Evolutionary conservation across 331 rosid species (phyloP).

Genomic region (Quercus tomentella): DNA sequence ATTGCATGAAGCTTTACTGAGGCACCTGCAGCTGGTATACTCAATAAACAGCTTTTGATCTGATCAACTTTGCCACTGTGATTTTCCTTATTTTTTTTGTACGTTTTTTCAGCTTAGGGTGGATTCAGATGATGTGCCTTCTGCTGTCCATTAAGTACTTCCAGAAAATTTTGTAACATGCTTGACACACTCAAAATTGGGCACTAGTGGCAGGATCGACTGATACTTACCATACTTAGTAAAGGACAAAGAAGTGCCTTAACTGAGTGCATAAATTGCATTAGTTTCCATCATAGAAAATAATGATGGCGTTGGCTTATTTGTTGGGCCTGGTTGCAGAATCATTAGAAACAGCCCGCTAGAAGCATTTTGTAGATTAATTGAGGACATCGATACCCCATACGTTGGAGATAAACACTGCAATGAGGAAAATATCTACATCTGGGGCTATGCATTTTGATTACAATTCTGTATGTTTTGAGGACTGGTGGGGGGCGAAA

Average conservation of each 20-base stretch:
- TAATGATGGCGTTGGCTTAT: background rate
- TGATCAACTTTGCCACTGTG: background rate
- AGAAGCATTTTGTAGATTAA: background rate
- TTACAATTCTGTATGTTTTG: background rate
- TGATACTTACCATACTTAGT: background rate
- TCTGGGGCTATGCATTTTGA: background rate
- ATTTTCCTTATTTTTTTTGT: background rate
- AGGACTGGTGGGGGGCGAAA: background rate
- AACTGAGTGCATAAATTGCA: background rate
- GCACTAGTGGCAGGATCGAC: background rate
- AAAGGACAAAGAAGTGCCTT: background rate
- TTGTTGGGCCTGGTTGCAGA: background rate
- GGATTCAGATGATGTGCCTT: constrained; percentile 68
- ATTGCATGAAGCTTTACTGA: constrained; percentile 57
- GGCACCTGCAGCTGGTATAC: constrained; percentile 66
- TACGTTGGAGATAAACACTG: background rate
- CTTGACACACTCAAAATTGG: background rate
- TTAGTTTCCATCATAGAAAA: background rate
- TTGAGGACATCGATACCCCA: background rate
- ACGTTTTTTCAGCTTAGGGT: constrained; percentile 50
- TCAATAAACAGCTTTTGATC: background rate
- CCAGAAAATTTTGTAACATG: background rate
- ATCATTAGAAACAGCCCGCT: background rate
- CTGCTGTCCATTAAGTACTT: constrained; percentile 14
- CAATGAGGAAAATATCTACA: background rate